phyloP scores from a whole-genome alignment of 139 green algal species.

The Tetraselmis striata region DNA sequence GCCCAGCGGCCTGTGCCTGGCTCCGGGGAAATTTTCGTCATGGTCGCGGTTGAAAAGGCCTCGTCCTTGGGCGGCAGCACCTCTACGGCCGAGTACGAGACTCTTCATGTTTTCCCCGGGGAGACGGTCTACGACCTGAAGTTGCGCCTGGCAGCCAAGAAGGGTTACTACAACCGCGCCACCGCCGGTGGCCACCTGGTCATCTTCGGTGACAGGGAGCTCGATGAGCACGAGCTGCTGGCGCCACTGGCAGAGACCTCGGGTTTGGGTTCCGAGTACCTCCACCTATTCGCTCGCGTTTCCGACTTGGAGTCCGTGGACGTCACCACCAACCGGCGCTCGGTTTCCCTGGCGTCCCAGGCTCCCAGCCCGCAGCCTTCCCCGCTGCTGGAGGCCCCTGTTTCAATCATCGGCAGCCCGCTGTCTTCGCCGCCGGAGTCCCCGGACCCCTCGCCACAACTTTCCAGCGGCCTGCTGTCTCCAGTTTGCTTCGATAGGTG shows the following conservation, averaged over 20 bases:
- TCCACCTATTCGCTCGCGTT: constrained; percentile 21
- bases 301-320: constrained; percentile 16
- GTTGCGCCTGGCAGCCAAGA: constrained; percentile 6
- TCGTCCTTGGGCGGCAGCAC: not conserved
- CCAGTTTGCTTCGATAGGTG: constrained; percentile 5
- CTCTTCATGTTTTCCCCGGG: not conserved
- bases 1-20: not conserved
- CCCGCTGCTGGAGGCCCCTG: not conserved
- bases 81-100: not conserved
- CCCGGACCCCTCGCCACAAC: no score
- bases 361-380: not conserved
- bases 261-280: constrained; percentile 2
- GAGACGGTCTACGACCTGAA: constrained; percentile 15
- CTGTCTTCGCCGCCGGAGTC: not conserved
- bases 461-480: not conserved
- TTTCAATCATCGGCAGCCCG: not conserved
- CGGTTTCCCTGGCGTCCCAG: constrained; percentile 1
- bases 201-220: constrained; percentile 19
- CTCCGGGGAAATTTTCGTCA: not conserved
- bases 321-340: constrained; percentile 4
- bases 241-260: constrained; percentile 8
- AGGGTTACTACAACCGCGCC: constrained; percentile 10
- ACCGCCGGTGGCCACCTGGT: constrained; percentile 14
- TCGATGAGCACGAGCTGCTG: constrained; percentile 21
- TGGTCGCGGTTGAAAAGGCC: not conserved